Evolutionary conservation across 805 yeast genomes (phyloP).

Genomic region (Pichia californica): DNA sequence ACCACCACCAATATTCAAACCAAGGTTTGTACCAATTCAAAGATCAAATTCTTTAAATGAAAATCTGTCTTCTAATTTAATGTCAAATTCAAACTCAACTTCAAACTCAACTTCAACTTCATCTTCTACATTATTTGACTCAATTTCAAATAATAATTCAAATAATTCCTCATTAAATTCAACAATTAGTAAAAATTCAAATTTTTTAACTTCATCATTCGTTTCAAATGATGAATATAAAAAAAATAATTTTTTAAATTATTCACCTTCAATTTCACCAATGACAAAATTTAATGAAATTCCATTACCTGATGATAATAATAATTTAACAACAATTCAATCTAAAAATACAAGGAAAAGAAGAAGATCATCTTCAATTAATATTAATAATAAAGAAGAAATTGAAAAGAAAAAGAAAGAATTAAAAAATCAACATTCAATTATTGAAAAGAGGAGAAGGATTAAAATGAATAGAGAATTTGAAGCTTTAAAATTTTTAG

Average conservation of each 20-base stretch:
- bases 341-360: slow-evolving; percentile 14
- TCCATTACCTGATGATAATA: slow-evolving; percentile 6
- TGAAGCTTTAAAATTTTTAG: slow-evolving; percentile 67
- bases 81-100: background rate
- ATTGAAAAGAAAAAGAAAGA: slow-evolving; percentile 39
- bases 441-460: slow-evolving; percentile 73
- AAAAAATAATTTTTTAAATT: slow-evolving; percentile 17
- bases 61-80: too few relatives aligned
- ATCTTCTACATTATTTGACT: slow-evolving; percentile 2
- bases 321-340: background rate
- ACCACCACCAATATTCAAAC: slow-evolving; percentile 41
- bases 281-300: slow-evolving; percentile 23
- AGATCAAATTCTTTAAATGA: background rate
- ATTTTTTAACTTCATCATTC: slow-evolving; percentile 27
- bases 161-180: too few relatives aligned
- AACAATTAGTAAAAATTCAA: slow-evolving; percentile 11
- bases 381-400: slow-evolving; percentile 24
- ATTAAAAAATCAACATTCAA: slow-evolving; percentile 58
- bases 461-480: slow-evolving; percentile 77
- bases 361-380: slow-evolving; percentile 26
- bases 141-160: too few relatives aligned
- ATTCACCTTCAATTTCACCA: slow-evolving; percentile 30
- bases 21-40: slow-evolving; percentile 31
- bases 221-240: slow-evolving; percentile 24
- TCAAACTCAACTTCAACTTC: slow-evolving; percentile 5